Evolutionary conservation across 2,329 filamentous ascomycete genomes (phyloP).

Genomic region (Ilyonectria robusta): DNA sequence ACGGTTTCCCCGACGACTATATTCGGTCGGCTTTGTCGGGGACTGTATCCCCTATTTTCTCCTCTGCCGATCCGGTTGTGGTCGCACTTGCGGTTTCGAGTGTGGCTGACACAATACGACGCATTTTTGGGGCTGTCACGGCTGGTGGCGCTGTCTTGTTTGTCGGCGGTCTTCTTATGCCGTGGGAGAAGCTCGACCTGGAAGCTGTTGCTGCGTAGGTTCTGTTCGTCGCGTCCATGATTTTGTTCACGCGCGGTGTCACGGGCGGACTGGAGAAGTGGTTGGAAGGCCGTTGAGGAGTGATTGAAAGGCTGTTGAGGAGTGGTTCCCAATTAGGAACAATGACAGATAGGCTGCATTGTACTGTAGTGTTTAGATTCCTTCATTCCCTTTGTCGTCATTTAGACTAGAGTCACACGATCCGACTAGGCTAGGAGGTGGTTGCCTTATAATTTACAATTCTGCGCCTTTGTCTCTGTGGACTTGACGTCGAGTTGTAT

Average conservation of each 20-base stretch:
- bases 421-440: background rate
- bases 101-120: background rate
- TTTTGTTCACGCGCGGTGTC: background rate
- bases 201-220: background rate
- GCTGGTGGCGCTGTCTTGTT: background rate
- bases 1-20: constrained; percentile 3
- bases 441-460: background rate
- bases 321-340: background rate
- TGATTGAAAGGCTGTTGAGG: background rate
- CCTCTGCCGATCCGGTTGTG: background rate
- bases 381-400: background rate
- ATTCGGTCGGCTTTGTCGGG: background rate
- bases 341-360: background rate
- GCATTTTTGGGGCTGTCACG: background rate
- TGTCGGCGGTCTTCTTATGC: background rate
- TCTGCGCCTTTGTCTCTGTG: background rate
- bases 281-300: background rate
- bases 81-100: background rate
- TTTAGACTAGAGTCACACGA: background rate
- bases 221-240: background rate
- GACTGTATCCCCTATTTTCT: constrained; percentile 2
- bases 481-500: background rate
- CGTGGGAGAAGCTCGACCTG: constrained; percentile 9
- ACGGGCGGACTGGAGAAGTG: background rate
- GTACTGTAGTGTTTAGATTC: background rate